Conservation (phyloP, 2,329 filamentous ascomycete species). For the Calonectria hongkongensis region DNA sequence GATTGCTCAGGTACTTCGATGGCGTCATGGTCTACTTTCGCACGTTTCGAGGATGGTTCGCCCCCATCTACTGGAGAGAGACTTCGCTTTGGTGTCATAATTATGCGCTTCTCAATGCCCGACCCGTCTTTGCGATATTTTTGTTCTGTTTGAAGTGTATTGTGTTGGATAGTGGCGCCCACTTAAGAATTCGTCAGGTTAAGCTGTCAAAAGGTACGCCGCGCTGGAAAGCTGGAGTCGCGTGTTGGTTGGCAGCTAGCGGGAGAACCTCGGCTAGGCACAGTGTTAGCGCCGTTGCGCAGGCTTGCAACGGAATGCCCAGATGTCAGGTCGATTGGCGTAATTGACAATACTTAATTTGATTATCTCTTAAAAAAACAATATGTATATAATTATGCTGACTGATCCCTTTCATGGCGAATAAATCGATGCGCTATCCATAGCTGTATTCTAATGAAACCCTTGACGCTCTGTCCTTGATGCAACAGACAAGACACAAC, state of each 20-base stretch:
- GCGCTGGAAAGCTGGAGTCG: neutral
- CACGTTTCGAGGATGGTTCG: constrained; percentile 57
- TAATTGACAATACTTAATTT: too few species aligned
- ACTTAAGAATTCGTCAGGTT: neutral
- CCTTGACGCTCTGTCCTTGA: too few species aligned
- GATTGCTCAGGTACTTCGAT: constrained; percentile 22
- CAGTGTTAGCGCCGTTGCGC: neutral
- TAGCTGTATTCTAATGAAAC: too few species aligned
- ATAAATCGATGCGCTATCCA: too few species aligned
- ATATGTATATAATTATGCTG: too few species aligned
- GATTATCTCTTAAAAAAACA: too few species aligned
- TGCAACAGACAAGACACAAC: too few species aligned
- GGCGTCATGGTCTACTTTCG: constrained; percentile 41
- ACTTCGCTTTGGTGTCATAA: constrained; percentile 63
- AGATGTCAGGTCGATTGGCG: too few species aligned
- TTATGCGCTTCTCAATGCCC: constrained; percentile 19
- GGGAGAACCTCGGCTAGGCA: constrained; percentile 49
- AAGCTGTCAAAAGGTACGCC: neutral
- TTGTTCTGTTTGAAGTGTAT: constrained; percentile 3
- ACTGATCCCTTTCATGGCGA: too few species aligned
- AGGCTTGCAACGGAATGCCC: neutral
- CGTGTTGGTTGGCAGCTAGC: constrained; percentile 22
- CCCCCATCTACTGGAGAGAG: constrained; percentile 56
- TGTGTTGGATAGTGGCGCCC: neutral
- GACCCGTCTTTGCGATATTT: neutral